Percentiles rank a stretch among this genome's conserved stretches.
phyloP scores from a whole-genome alignment of 805 yeast species.

The Saccharomycopsis oosterbeekiorum region DNA sequence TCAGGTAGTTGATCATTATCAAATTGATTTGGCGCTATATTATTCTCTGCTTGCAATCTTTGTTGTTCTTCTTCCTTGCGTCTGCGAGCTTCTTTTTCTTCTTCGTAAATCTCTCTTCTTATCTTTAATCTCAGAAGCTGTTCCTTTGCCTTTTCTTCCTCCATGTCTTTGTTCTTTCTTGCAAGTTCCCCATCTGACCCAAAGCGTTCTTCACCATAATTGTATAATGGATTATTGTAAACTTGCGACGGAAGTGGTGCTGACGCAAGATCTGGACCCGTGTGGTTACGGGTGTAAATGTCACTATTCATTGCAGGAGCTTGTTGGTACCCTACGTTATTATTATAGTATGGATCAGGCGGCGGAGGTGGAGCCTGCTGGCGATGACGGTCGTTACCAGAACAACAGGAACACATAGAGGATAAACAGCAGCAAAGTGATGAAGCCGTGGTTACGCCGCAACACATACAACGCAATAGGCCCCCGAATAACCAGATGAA shows the following conservation, averaged over 20 bases:
- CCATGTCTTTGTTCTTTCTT: background rate
- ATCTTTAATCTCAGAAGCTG: background rate
- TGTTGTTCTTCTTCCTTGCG: background rate
- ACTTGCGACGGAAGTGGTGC: slow-evolving; percentile 12
- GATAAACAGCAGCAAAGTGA: slow-evolving; percentile 33
- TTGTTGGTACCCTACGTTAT: background rate
- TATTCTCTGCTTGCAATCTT: background rate
- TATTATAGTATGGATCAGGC: slow-evolving; percentile 5
- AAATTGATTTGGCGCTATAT: background rate
- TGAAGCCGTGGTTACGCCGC: slow-evolving; percentile 35
- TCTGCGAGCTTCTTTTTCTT: background rate
- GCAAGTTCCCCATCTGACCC: background rate
- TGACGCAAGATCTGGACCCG: slow-evolving; percentile 7
- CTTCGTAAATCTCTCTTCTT: background rate
- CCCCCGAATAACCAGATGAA: slow-evolving; percentile 39
- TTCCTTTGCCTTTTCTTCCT: background rate
- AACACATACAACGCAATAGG: slow-evolving; percentile 36
- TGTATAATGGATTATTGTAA: slow-evolving; percentile 10
- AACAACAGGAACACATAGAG: slow-evolving; percentile 8
- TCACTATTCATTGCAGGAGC: background rate
- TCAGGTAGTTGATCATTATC: background rate
- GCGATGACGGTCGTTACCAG: slow-evolving; percentile 4
- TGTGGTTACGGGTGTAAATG: slow-evolving; percentile 2
- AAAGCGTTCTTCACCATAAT: slow-evolving; percentile 6
- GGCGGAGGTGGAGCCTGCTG: background rate